Base-by-base conservation (phyloP, 768 basidiomycete species). In the Tephrocybe rancida region DNA sequence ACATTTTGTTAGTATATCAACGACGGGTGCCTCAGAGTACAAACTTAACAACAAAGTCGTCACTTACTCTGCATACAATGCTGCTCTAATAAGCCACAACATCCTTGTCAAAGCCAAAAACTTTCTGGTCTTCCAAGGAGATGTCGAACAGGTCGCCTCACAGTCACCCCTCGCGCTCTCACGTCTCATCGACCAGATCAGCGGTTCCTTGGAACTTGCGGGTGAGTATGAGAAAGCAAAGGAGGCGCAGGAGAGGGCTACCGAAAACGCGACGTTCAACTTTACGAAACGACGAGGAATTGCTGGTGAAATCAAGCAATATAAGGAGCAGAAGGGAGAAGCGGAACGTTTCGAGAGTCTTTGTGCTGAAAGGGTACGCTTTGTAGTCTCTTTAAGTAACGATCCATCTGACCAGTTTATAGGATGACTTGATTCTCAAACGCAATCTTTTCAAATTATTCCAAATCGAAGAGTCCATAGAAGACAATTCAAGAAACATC, bases 51-150 rank as follows among this genome's bases (percentile, higher is more conserved):
- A 77, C 55, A 84, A 81, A 61, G 76, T 83, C 21, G 92, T 97
- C 49, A 89, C 94, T 0, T 95, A 95, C 68, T 81, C 87, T 11
- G 83, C 84, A 1, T 99, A 98, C 77, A 97, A 97, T 55, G 78
- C 86, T 5, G 90, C 92, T 11, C 87, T 99, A 22, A 80, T 90
- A 51, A 75, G 80, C 6, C 95, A 97, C 64, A 97, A 98, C 64
- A 92, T 99, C 64, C 90, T 98, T 43, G 95, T 98, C 64, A 98
- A 97, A 73, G 97, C 97, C 11, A 98, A 98, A 76, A 98, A 98
- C 74, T 99, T 98, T 64, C 87, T 98, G 48, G 97, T 98, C 10
- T 98, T 99, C 75, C 97, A 99, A 66, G 97, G 97, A 47, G 97
- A 98, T 66, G 97, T 99, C 27, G 97, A 99, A 72, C 92, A 94